Percentiles rank a stretch among this genome's conserved stretches.
These are phyloP conservation scores for Salix viminalis DNA, from an alignment of 345 rosid species.

Conservation along the genomic window DNA sequence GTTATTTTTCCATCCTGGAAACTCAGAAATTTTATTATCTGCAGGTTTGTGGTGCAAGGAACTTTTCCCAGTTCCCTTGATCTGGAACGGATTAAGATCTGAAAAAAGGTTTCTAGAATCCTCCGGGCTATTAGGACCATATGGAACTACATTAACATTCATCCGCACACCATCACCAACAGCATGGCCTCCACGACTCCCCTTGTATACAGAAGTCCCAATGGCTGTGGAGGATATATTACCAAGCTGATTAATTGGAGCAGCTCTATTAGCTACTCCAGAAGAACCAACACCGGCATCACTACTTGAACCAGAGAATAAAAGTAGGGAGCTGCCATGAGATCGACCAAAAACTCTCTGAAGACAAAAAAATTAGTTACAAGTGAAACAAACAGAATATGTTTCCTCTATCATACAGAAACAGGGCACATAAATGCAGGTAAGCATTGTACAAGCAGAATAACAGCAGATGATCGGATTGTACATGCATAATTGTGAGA, in stretches of 20 bases:
- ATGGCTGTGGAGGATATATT: slow-evolving; percentile 39
- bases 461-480: too few species aligned
- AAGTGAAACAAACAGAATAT: slow-evolving; percentile 3
- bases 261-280: slow-evolving; percentile 36
- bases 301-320: slow-evolving; percentile 29
- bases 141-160: slow-evolving; percentile 70
- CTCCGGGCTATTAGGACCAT: slow-evolving; percentile 57
- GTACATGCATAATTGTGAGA: too few species aligned
- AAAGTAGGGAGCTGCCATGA: slow-evolving; percentile 85
- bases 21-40: slow-evolving; percentile 54
- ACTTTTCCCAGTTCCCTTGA: slow-evolving; percentile 69
- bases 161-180: slow-evolving; percentile 58
- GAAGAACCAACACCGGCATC: slow-evolving; percentile 55
- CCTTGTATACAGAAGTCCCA: slow-evolving; percentile 54
- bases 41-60: slow-evolving; percentile 47
- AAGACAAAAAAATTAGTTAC: slow-evolving; percentile 29
- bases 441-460: neutral
- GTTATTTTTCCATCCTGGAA: slow-evolving; percentile 51
- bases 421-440: neutral
- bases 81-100: slow-evolving; percentile 92
- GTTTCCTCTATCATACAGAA: slow-evolving; percentile 5
- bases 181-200: slow-evolving; percentile 48
- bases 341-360: slow-evolving; percentile 99
- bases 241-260: slow-evolving; percentile 46
- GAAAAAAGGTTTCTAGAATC: slow-evolving; percentile 79